Evolutionary conservation across 768 basidiomycete genomes (phyloP).

Genomic region (Clavaria fumosa): DNA sequence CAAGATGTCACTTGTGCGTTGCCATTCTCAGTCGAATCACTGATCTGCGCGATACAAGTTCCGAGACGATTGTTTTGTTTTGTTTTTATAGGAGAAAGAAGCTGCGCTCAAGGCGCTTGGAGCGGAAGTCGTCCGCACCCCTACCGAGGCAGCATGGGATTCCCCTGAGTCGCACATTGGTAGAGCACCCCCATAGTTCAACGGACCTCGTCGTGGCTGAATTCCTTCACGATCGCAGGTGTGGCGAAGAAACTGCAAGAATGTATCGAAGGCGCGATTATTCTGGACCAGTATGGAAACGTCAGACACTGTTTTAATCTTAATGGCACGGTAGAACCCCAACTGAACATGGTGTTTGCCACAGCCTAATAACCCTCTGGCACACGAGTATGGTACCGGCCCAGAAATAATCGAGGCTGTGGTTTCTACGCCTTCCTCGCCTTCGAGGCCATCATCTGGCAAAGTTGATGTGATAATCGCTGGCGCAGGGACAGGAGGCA

Average conservation of each 20-base stretch:
- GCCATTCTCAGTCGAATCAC: no score
- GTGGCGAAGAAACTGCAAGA: constrained; percentile 65
- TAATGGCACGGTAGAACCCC: neutral
- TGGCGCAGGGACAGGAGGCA: constrained; percentile 91
- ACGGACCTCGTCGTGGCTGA: constrained; percentile 54
- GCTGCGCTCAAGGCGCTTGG: constrained; percentile 82
- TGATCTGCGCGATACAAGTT: neutral
- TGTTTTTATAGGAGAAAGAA: constrained; percentile 62
- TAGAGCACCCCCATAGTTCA: constrained; percentile 28
- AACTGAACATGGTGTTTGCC: constrained; percentile 1
- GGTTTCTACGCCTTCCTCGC: constrained; percentile 44
- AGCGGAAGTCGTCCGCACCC: constrained; percentile 89
- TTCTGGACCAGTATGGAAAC: constrained; percentile 84
- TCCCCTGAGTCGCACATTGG: constrained; percentile 87
- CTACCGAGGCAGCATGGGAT: constrained; percentile 79
- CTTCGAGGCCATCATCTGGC: constrained; percentile 41
- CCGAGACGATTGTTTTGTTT: neutral
- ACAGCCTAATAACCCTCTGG: constrained; percentile 72
- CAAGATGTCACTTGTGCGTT: constrained; percentile 76
- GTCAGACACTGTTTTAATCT: constrained; percentile 23
- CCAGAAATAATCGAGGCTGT: constrained; percentile 83
- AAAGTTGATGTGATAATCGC: constrained; percentile 74
- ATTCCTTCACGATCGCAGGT: constrained; percentile 78
- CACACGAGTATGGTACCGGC: constrained; percentile 83
- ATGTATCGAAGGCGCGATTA: constrained; percentile 72